These are phyloP conservation scores for Cyclospora cayetanensis DNA, from an alignment of 169 alveolate species.

Conservation along the genomic window DNA sequence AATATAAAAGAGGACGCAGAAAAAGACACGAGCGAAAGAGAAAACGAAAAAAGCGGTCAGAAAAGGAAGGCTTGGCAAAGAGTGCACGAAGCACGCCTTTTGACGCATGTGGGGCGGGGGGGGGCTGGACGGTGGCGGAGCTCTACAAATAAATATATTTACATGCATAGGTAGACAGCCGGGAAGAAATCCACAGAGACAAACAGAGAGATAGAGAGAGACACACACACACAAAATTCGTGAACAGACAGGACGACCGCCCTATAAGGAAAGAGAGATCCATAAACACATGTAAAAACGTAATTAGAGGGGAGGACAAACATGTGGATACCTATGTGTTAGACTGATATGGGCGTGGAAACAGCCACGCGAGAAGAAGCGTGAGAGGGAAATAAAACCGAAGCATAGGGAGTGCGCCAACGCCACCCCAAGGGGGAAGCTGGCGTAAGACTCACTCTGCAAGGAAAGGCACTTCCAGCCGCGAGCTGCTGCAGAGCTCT, in stretches of 20 bases:
- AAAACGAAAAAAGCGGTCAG: not conserved
- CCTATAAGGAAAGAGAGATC: not conserved
- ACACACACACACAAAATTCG: not conserved
- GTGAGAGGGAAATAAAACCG: not conserved
- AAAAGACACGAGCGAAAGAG: not conserved
- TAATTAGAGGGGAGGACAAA: not conserved
- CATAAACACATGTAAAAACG: no score
- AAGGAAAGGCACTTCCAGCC: conserved; percentile 52
- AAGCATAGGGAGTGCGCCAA: not conserved
- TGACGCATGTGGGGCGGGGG: no score
- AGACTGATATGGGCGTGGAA: no score
- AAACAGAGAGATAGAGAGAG: not conserved
- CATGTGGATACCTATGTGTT: not conserved
- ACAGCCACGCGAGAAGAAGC: not conserved
- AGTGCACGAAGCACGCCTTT: no score
- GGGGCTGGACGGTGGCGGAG: no score
- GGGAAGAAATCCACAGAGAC: not conserved
- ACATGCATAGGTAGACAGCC: not conserved
- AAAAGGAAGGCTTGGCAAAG: no score
- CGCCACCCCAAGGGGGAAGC: not conserved
- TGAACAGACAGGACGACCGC: no score
- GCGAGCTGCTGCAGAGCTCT: not conserved
- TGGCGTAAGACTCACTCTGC: conserved; percentile 37
- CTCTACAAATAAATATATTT: not conserved
- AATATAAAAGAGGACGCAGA: no score